These are phyloP conservation scores for Scolecobasidium constrictum DNA, from an alignment of 2,329 filamentous ascomycete genomes.

Conservation along the genomic window DNA sequence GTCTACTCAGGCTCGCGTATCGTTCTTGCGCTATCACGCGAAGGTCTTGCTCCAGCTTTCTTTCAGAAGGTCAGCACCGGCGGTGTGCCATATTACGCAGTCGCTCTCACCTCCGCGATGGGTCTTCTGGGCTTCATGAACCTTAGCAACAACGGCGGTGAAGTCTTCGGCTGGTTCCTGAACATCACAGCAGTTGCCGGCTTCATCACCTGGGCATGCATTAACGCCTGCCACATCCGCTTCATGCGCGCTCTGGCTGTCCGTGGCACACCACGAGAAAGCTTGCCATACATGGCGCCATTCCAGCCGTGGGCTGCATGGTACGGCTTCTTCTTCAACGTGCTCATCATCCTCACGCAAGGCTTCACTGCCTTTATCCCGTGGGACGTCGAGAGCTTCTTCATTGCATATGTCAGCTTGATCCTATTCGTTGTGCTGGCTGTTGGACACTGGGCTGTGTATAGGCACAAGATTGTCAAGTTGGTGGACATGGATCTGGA, in stretches of 20 bases:
- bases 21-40: slow-evolving; percentile 29
- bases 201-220: slow-evolving; percentile 33
- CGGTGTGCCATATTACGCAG: slow-evolving; percentile 32
- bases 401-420: slow-evolving; percentile 28
- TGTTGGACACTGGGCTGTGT: slow-evolving; percentile 43
- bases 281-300: slow-evolving; percentile 28
- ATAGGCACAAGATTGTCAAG: slow-evolving; percentile 27
- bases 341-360: slow-evolving; percentile 60
- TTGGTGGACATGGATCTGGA: slow-evolving; percentile 31
- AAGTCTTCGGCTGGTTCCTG: slow-evolving; percentile 33
- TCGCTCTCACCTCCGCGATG: slow-evolving; percentile 26
- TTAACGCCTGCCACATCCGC: slow-evolving; percentile 29
- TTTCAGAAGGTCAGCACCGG: slow-evolving; percentile 24
- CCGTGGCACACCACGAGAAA: slow-evolving; percentile 23
- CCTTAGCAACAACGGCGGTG: slow-evolving; percentile 22
- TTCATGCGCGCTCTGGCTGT: slow-evolving; percentile 27
- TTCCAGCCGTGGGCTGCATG: slow-evolving; percentile 32
- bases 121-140: slow-evolving; percentile 31
- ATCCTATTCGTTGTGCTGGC: slow-evolving; percentile 40
- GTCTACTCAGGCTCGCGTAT: slow-evolving; percentile 31
- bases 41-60: slow-evolving; percentile 28
- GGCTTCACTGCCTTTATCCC: slow-evolving; percentile 31
- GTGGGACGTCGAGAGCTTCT: slow-evolving; percentile 24
- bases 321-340: slow-evolving; percentile 20
- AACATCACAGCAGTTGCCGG: slow-evolving; percentile 34